Evolutionary conservation across 345 rosid species (phyloP).

Genomic region (Punica granatum): DNA sequence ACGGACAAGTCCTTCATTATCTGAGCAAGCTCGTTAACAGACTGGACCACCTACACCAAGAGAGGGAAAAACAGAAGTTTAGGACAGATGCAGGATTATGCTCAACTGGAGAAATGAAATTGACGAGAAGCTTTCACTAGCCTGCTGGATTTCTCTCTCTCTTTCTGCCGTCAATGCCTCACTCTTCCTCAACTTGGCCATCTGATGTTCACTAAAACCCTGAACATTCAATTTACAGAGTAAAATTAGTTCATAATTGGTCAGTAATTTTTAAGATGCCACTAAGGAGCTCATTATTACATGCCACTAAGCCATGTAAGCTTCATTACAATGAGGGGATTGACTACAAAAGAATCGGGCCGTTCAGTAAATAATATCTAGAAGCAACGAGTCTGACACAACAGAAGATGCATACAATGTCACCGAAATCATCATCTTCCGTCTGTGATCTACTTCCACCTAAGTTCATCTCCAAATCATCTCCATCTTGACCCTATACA

Average conservation of each 20-base stretch:
- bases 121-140: constrained; percentile 13
- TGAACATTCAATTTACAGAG: constrained; percentile 11
- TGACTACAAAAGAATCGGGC: background rate
- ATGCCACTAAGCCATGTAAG: background rate
- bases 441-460: constrained; percentile 51
- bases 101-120: background rate
- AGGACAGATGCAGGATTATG: background rate
- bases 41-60: constrained; percentile 68
- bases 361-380: background rate
- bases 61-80: background rate
- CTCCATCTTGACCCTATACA: constrained; percentile 66
- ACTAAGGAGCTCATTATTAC: background rate
- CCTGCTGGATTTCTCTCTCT: constrained; percentile 98
- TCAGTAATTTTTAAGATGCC: background rate
- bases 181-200: constrained; percentile 68
- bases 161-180: constrained; percentile 81
- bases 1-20: constrained; percentile 96
- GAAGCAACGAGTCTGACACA: background rate
- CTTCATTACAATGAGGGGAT: background rate
- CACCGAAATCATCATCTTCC: constrained; percentile 71
- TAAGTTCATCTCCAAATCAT: constrained; percentile 80
- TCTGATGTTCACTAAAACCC: constrained; percentile 76
- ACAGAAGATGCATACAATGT: constrained; percentile 47
- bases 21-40: constrained; percentile 95
- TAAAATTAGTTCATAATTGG: background rate